A percentile compares a stretch with the other conserved stretches of the same genome.
phyloP scores from a whole-genome alignment of 192 early-diverging fungal species.

The Umbelopsis ramanniana region DNA sequence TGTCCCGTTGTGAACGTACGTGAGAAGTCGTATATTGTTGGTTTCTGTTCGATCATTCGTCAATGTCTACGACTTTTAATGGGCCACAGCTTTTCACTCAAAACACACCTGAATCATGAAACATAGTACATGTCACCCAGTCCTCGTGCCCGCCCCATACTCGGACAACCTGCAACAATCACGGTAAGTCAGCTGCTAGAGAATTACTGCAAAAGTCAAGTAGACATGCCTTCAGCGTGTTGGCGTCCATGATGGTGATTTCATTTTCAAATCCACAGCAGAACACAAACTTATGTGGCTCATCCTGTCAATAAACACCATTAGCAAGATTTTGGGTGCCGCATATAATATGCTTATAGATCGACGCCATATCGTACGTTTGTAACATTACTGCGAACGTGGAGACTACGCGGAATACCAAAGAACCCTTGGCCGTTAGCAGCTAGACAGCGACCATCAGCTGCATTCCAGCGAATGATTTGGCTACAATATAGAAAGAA shows the following conservation, averaged over 20 bases:
- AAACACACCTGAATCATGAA: slow-evolving; percentile 52
- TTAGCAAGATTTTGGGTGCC: neutral
- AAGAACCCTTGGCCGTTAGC: slow-evolving; percentile 47
- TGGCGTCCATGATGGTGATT: slow-evolving; percentile 54
- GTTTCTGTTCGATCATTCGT: slow-evolving; percentile 34
- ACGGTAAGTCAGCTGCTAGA: neutral
- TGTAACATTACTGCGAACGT: slow-evolving; percentile 21
- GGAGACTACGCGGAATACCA: slow-evolving; percentile 50
- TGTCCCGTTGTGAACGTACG: slow-evolving; percentile 49
- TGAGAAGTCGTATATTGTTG: slow-evolving; percentile 45
- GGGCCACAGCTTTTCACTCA: no score
- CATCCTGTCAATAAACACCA: neutral
- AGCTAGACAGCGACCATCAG: slow-evolving; percentile 57
- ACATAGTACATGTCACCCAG: slow-evolving; percentile 56
- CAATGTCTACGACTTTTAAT: no score
- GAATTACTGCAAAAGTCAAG: neutral
- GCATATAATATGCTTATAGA: no score
- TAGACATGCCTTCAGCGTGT: slow-evolving; percentile 46
- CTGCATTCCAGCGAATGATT: slow-evolving; percentile 52
- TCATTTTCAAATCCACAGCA: slow-evolving; percentile 59
- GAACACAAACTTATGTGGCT: slow-evolving; percentile 49
- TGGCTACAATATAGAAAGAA: slow-evolving; percentile 33
- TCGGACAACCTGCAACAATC: slow-evolving; percentile 46
- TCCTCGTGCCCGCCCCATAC: slow-evolving; percentile 63
- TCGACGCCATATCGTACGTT: neutral